Evolutionary conservation across 2,329 filamentous ascomycete species (phyloP).

Genomic region (Hymenoscyphus linearis): DNA sequence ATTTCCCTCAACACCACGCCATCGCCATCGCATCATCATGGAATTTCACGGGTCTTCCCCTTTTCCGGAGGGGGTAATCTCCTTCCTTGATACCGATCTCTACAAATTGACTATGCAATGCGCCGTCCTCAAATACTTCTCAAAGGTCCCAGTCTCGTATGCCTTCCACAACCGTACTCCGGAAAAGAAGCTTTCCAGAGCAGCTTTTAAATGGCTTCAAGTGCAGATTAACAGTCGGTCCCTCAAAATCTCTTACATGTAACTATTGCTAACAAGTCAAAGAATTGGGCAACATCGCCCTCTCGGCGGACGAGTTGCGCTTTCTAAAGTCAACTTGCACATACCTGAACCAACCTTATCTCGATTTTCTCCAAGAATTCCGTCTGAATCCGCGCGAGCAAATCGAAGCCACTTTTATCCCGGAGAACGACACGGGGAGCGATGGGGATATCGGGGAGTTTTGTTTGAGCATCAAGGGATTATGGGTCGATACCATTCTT

Average conservation of each 20-base stretch:
- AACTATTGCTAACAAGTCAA: conserved; percentile 26
- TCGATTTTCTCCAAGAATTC: conserved; percentile 77
- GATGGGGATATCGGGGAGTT: conserved; percentile 69
- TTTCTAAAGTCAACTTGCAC: conserved; percentile 75
- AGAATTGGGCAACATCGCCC: conserved; percentile 77
- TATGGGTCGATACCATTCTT: conserved; percentile 92
- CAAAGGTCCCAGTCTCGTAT: conserved; percentile 76
- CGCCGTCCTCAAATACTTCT: conserved; percentile 88
- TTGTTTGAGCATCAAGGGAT: conserved; percentile 69
- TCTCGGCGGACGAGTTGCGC: conserved; percentile 72
- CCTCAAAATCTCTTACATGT: background rate
- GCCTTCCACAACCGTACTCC: conserved; percentile 93
- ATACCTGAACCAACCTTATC: conserved; percentile 73
- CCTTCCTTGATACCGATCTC: conserved; percentile 75
- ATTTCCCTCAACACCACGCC: background rate
- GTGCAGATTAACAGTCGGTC: conserved; percentile 71
- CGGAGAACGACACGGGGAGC: conserved; percentile 51
- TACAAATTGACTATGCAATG: conserved; percentile 99
- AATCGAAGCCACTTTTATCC: conserved; percentile 54
- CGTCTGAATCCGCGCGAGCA: conserved; percentile 77
- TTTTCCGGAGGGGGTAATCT: conserved; percentile 72
- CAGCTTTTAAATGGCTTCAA: conserved; percentile 79
- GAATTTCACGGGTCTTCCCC: conserved; percentile 62
- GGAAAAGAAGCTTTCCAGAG: conserved; percentile 81
- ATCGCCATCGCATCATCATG: conserved; percentile 37